Percentiles rank a stretch among this genome's conserved stretches.
Conservation (phyloP, 1,284 basidiomycete species). For the Heterobasidion occidentale region DNA sequence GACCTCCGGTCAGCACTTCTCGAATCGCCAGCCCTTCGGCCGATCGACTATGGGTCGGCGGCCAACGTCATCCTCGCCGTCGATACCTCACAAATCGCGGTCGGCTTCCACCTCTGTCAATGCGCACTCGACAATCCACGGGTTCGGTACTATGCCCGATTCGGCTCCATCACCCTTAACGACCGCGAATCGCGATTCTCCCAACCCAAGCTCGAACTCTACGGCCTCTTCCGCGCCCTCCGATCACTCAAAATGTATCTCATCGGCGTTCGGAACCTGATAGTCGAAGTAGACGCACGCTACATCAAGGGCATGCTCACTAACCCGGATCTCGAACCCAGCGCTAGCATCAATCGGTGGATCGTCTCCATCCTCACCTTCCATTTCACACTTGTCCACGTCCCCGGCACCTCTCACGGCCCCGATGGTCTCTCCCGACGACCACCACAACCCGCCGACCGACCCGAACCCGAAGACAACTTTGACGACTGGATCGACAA, state of each 20-base stretch:
- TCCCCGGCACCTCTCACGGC: conserved; percentile 8
- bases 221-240: conserved; percentile 27
- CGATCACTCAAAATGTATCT: conserved; percentile 19
- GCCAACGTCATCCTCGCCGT: conserved; percentile 21
- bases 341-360: conserved; percentile 31
- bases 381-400: conserved; percentile 24
- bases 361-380: conserved; percentile 29
- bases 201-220: conserved; percentile 33
- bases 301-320: conserved; percentile 3
- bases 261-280: conserved; percentile 24
- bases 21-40: conserved; percentile 14
- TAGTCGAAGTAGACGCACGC: conserved; percentile 24
- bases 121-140: conserved; percentile 9
- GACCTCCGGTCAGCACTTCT: conserved; percentile 14
- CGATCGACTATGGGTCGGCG: conserved; percentile 21
- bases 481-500: conserved; percentile 27
- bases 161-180: conserved; percentile 27
- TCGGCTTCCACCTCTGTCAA: conserved; percentile 23
- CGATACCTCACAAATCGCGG: conserved; percentile 24
- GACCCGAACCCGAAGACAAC: conserved; percentile 15
- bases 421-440: not conserved
- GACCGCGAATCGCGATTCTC: conserved; percentile 27
- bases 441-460: not conserved
- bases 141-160: conserved; percentile 3
- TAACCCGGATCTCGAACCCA: conserved; percentile 22